Base-by-base conservation (phyloP, 2,329 filamentous ascomycete genomes). In the Metarhizium humberi region DNA sequence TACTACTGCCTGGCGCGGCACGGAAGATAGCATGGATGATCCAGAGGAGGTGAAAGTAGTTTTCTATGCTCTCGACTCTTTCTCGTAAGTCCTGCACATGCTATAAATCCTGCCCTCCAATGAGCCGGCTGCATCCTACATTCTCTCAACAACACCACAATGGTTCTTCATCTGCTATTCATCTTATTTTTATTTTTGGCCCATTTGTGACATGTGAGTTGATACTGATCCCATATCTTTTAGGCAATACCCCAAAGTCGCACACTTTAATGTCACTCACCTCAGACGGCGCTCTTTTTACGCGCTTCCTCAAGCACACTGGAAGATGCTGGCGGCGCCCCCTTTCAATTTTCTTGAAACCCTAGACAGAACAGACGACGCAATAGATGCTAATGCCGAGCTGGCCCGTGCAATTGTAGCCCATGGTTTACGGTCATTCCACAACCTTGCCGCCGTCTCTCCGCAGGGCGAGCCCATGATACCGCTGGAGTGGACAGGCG, bases 271-370 rank as follows among this genome's bases (percentile, higher is more conserved):
- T 70, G 86, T 88, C 60, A 97, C 92, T 4, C 92, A 97, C 70
- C 80, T 92, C 18, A 86, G 94, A 25, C 85, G 95, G 32, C 91
- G 94, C 70, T 87, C 90, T 14, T 96, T 99, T 72, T 99, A 97
- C 69, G 88, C 91, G 8, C 78, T 99, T 6, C 90, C 92, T 1
- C 84, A 86, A 56, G 76, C 80, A 1, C 92, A 99, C 68, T 94
- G 90, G 85, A 81, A 88, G 64, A 79, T 95, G 66, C 81, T 99
- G 1, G 85, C 90, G 0, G 80, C 80, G 4, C 85, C 88, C 0
- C 92, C 92, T 0, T 95, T 97, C 74, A 88, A 84, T 56, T 84
- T 94, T 53, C 79, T 95, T 6, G 83, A 91, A 40, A 90, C 85
- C 0, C 81, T 99, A 40, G 81, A 87, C 61, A 80, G 80, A 51